These are phyloP conservation scores for Starmerella asiatica DNA, from an alignment of 805 yeast genomes.

Conservation along the genomic window DNA sequence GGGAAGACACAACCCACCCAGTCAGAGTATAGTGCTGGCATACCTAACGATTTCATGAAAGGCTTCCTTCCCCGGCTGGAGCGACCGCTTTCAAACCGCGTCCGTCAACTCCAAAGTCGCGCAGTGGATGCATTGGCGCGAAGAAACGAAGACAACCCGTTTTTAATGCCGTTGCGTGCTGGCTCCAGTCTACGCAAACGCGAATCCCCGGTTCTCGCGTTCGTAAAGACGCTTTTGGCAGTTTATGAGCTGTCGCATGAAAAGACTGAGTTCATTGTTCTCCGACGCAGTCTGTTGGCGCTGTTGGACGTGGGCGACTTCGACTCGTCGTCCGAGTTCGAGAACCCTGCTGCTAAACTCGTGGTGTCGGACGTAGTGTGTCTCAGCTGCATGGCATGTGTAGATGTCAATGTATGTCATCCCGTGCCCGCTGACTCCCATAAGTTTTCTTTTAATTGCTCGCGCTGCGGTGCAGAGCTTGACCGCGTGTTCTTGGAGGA, in stretches of 20 bases:
- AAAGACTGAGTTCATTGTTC: constrained; percentile 54
- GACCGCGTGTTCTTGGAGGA: constrained; percentile 68
- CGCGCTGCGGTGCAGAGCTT: constrained; percentile 49
- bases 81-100: constrained; percentile 50
- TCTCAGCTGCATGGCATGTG: constrained; percentile 57
- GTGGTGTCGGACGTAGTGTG: constrained; percentile 59
- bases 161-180: constrained; percentile 60
- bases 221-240: constrained; percentile 63
- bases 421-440: constrained; percentile 9
- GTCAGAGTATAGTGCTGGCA: not conserved
- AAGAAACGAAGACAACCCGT: constrained; percentile 44
- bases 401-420: constrained; percentile 73
- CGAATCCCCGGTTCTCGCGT: constrained; percentile 61
- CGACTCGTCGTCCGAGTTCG: constrained; percentile 56
- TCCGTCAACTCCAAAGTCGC: constrained; percentile 48
- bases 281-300: constrained; percentile 60
- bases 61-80: constrained; percentile 37
- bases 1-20: not conserved
- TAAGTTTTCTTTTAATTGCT: constrained; percentile 41
- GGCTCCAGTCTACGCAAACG: constrained; percentile 45
- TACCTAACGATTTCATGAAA: constrained; percentile 21
- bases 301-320: constrained; percentile 76
- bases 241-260: constrained; percentile 56
- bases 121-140: constrained; percentile 62
- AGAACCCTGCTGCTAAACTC: constrained; percentile 61